Base-by-base conservation (phyloP, 805 yeast species). In the Metschnikowia cubensis region DNA sequence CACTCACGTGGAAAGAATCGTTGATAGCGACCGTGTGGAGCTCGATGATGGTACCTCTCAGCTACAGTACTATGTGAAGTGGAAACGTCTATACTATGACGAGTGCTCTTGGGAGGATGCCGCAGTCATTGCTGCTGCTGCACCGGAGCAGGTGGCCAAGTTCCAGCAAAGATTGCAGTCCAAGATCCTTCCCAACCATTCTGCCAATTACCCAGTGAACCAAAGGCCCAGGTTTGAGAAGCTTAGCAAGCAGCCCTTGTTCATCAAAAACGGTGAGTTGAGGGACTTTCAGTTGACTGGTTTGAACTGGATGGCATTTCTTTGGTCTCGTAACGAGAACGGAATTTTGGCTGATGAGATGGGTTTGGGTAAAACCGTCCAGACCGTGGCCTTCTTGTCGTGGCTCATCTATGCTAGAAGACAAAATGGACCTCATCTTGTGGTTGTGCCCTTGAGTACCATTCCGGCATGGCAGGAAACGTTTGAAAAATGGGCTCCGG, bases 391-490 rank as follows among this genome's bases (percentile, higher is more conserved):
- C 2, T 94, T 94, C 63, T 74, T 94, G 55, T 87, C 96, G 42
- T 94, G 99, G 98, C 77, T 94, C 45, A 82, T 94, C 36, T 94
- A 87, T 67, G 95, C 97, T 4, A 82, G 99, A 66, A 82, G 96
- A 68, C 99, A 94, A 64, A 88, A 91, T 68, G 99, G 99, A 6
- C 99, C 99, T 2, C 97, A 92, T 67, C 65, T 94, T 40, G 94
- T 94, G 17, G 99, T 94, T 31, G 99, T 94, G 6, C 99, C 99
- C 0, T 73, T 94, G 50, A 87, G 96, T 2, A 94, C 99, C 0
- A 83, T 94, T 49, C 97, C 98, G 2, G 96, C 99, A 0, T 94
- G 99, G 99, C 98, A 94, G 71, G 99, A 94, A 65, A 94, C 99
- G 2, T 89, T 94, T 68, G 98, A 94, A 60, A 82, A 84, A 62